Base-by-base conservation (phyloP, 2,329 filamentous ascomycete species). In the Hymenoscyphus infarciens region DNA sequence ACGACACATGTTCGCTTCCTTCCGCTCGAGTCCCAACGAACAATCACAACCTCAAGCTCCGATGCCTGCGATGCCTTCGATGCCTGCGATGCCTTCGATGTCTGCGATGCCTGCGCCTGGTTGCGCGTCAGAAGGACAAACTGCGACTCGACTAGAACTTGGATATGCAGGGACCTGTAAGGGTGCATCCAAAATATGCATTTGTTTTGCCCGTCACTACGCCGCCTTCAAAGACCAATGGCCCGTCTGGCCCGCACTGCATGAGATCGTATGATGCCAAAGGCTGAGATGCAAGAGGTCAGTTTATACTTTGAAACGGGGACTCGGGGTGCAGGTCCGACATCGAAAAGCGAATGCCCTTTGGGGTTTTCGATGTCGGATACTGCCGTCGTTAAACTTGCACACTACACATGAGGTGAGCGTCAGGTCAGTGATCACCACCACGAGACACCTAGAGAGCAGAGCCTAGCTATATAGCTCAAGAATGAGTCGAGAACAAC, bases 121-220 rank as follows among this genome's bases (percentile, higher is more conserved):
- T 52, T 52, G 22, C 45, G 45, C 45, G 45, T 52, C 45, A 52
- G 45, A 52, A 22, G 45, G 22, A 22, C 45, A 22, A 52, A 52
- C 45, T 25, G 10, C 19, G 19, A 52, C n/a, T 22, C 19, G 7
- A 22, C n/a, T 49, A 7, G n/a, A 22, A 22, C n/a, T 22, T 22
- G n/a, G 42, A 49, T 38, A 38, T 38, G 35, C 35, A 38, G 35
- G 35, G 35, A 16, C 35, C 35, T 38, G 13, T 13, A 38, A 38
- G 35, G 35, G 13, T 38, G 35, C 35, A 38, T 16, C 13, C 35
- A 38, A 38, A 38, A 38, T n/a, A n/a, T n/a, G n/a, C 4, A 38
- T 38, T 38, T 38, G 16, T 38, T 38, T 49, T 49, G n/a, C n/a
- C 42, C 7, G n/a, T 49, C n/a, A 22, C 19, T 49, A 19, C 10